Conservation (phyloP, 768 basidiomycete species). For the Cubamyces lactineus region DNA sequence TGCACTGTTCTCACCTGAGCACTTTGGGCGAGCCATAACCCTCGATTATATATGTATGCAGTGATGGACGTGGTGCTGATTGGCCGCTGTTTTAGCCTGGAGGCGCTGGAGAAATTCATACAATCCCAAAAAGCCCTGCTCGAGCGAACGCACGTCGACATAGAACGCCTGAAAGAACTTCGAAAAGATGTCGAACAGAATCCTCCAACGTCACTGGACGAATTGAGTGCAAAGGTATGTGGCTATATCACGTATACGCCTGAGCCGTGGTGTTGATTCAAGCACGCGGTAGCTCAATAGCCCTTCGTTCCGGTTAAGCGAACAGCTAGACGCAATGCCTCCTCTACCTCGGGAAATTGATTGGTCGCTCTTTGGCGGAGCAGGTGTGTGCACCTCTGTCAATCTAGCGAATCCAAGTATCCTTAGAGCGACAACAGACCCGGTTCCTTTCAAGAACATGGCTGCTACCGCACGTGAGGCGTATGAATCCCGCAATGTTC, state of each 20-base stretch:
- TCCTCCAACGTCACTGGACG: slow-evolving; percentile 40
- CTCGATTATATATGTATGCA: no score
- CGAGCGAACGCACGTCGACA: slow-evolving; percentile 62
- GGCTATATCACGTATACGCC: slow-evolving; percentile 21
- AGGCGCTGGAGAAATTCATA: slow-evolving; percentile 71
- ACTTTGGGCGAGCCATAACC: no score
- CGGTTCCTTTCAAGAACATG: slow-evolving; percentile 53
- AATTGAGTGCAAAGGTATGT: slow-evolving; percentile 41
- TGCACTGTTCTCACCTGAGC: no score
- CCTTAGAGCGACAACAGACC: slow-evolving; percentile 43
- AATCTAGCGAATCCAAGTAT: background rate
- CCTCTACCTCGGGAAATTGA: slow-evolving; percentile 54
- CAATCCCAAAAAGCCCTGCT: slow-evolving; percentile 62
- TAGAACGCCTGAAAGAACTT: slow-evolving; percentile 55
- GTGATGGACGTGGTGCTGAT: background rate
- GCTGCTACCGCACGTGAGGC: slow-evolving; percentile 41
- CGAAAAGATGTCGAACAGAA: slow-evolving; percentile 41
- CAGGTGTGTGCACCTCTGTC: slow-evolving; percentile 44
- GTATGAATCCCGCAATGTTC: slow-evolving; percentile 43
- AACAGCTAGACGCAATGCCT: slow-evolving; percentile 48
- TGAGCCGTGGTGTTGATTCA: background rate
- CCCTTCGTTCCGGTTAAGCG: slow-evolving; percentile 43
- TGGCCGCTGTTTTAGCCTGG: slow-evolving; percentile 41
- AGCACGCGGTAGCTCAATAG: slow-evolving; percentile 36
- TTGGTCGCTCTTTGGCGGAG: slow-evolving; percentile 61